Conservation (phyloP, 768 basidiomycete genomes). For the Udeniomyces megalosporus region DNA sequence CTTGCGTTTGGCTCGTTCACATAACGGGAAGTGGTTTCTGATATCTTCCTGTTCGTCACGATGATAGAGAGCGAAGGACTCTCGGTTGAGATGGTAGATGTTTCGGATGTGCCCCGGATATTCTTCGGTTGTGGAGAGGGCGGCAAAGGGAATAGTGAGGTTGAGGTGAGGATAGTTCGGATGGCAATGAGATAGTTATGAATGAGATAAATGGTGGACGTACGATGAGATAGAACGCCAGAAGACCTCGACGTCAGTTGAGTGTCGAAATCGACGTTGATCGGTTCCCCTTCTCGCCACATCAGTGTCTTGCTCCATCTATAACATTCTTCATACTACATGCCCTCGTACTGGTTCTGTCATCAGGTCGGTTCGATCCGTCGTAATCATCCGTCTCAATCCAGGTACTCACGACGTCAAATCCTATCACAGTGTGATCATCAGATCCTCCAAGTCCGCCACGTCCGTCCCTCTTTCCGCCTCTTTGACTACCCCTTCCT, state of each 20-base stretch:
- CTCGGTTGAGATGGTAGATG: not conserved
- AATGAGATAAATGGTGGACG: too few relatives aligned
- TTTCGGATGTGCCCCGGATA: not conserved
- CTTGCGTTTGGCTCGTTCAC: not conserved
- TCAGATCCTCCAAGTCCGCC: not conserved
- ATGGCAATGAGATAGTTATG: too few relatives aligned
- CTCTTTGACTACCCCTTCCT: not conserved
- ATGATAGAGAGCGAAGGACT: not conserved
- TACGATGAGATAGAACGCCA: too few relatives aligned
- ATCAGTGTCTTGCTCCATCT: too few relatives aligned
- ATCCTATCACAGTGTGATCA: not conserved
- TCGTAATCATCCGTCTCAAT: too few relatives aligned
- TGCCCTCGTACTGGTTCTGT: conserved; percentile 9
- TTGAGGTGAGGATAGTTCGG: not conserved
- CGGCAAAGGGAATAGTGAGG: not conserved
- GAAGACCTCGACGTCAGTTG: too few relatives aligned
- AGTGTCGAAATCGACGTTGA: too few relatives aligned
- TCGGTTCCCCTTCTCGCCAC: too few relatives aligned
- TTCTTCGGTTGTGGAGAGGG: conserved; percentile 10
- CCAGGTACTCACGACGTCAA: not conserved
- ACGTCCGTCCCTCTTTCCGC: not conserved
- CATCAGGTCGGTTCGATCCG: not conserved
- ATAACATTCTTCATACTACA: too few relatives aligned
- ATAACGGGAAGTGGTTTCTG: not conserved
- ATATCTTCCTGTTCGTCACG: not conserved